Percentiles rank a stretch among this genome's conserved stretches.
phyloP scores from a whole-genome alignment of 176 grass and related monocot species.

The Bonia amplexicaulis region DNA sequence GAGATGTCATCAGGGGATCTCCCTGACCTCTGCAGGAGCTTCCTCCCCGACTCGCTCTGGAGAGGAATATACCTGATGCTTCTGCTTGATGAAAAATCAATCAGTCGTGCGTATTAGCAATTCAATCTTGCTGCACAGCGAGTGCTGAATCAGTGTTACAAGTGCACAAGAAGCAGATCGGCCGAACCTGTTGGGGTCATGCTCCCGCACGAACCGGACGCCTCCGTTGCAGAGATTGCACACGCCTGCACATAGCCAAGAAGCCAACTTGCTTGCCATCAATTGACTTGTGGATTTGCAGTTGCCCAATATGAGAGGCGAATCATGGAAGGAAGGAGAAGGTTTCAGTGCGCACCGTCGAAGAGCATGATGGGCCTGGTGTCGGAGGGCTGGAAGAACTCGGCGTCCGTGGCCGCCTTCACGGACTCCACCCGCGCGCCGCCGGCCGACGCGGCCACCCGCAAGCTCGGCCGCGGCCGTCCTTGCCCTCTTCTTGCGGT shows the following conservation, averaged over 20 bases:
- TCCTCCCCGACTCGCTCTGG: conserved; percentile 70
- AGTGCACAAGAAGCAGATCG: not conserved
- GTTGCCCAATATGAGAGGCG: not conserved
- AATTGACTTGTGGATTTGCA: not conserved
- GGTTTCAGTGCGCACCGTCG: conserved; percentile 41
- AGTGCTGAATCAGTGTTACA: not conserved
- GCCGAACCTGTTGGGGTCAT: conserved; percentile 54
- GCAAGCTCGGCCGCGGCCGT: conserved; percentile 1
- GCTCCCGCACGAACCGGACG: conserved; percentile 62
- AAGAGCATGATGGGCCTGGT: conserved; percentile 84
- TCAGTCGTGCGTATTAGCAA: not conserved
- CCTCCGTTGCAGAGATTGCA: conserved; percentile 96
- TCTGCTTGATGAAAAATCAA: conserved; percentile 2
- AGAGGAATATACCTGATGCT: conserved; percentile 73
- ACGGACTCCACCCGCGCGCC: conserved; percentile 20
- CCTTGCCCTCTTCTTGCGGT: not conserved
- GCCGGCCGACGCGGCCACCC: not conserved
- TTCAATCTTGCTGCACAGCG: not conserved
- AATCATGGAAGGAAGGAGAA: not conserved
- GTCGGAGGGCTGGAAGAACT: conserved; percentile 70
- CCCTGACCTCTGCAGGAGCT: conserved; percentile 76
- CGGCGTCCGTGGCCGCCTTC: conserved; percentile 48
- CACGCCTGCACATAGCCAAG: conserved; percentile 35
- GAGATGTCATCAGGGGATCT: conserved; percentile 79
- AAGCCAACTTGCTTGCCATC: not conserved